Base-by-base conservation (phyloP, 306 rosid genomes). In the Erythrophleum fordii region DNA sequence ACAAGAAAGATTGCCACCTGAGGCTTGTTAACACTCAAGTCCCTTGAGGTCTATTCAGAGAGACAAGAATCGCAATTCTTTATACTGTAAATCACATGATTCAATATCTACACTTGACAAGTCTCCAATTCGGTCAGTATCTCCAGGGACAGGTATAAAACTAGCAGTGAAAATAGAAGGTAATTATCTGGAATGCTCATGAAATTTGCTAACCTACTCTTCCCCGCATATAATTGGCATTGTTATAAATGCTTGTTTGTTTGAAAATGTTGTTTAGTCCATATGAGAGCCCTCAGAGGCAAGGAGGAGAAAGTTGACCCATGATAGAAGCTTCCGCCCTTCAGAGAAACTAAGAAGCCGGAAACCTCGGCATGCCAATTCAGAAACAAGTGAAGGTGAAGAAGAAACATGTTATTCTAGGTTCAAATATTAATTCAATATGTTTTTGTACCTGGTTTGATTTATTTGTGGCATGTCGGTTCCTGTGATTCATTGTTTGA, bases 261-360 rank as follows among this genome's bases (percentile, higher is more conserved):
- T 76, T 61, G 77, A 44, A 67, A 75, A 80, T 84, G 80, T 71
- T 77, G 44, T 39, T 39, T 44, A 87, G 90, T 74, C 79, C 94
- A 26, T 71, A 17, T 49, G 67, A 81, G 82, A 84, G 86, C 75
- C 81, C 83, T 11, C n/a, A 25, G 73, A 83, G 82, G 85, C 88
- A 71, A 85, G 76, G 85, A 17, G 85, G 80, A 51, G 90, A 72
- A 85, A 72, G 75, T 62, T 76, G 82, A 34, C 83, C 48, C 84
- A 31, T 69, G 78, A 85, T 80, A 82, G 77, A 68, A 82, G 87
- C 85, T 77, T 37, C 56, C 88, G 93, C 80, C 87, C 95, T 69
- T 60, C 85, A 80, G 72, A 86, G 83, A 85, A 87, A 70, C 80
- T 77, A 78, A 82, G 85, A 74, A 85, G 70, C 59, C 89, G 81